Base-by-base conservation (phyloP, 1,139 yeast genomes). In the Blastobotrys illinoisensis region DNA sequence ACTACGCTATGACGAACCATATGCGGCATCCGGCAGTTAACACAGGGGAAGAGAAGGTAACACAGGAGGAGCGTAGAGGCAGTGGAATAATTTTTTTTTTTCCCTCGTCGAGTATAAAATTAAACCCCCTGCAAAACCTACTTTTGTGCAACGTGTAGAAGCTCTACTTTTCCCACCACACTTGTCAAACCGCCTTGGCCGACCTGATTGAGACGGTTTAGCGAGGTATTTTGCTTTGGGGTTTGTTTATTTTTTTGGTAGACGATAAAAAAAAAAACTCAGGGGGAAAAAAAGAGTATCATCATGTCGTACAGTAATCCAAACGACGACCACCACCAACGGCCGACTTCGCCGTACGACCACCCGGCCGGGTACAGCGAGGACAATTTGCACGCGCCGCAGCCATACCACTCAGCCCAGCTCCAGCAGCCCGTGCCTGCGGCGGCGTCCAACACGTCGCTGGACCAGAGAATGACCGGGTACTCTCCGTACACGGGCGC, bases 381-480 rank as follows among this genome's bases (percentile, higher is more conserved):
- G 6, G 47, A 40, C n/a, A 28, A 14, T 32, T 49, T 24, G 43
- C 45, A 44, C 14, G 46, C 40, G 2, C 40, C 40, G 16, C 40
- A 32, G 40, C 40, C 40, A 32, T 32, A 32, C 11, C 49, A 50
- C 14, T 19, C 50, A 1, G 19, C 19, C 13, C 44, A 45, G n/a
- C 28, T 19, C 2, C 44, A 28, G 32, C 55, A 49, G 44, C 50
- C 51, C n/a, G 52, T 53, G 2, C 48, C 52, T 11, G 52, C 55
- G 18, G 53, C 28, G 11, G 56, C 56, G 11, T 23, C 54, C n/a
- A 48, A 50, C 40, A 55, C 57, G 11, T 47, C 58, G 9, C 45
- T 58, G 21, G 61, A 58, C 51, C 45, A 55, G 11, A 50, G 59
- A 40, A 51, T 57, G 50, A 50, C 59, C 6, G 50, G 54, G 19